phyloP scores from a whole-genome alignment of 345 rosid species.

The Streptanthus diversifolius region DNA sequence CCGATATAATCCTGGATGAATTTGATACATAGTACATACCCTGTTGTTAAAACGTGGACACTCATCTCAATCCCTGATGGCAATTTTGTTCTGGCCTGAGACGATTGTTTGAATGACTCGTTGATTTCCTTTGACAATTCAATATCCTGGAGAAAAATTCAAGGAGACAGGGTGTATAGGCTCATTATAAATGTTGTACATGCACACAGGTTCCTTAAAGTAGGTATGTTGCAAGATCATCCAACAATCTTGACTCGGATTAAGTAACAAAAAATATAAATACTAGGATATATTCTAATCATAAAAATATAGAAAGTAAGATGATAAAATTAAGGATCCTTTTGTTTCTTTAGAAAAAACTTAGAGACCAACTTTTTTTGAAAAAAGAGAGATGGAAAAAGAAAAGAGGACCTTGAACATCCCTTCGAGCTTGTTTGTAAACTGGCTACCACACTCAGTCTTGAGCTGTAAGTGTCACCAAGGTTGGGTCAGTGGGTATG shows the following conservation, averaged over 20 bases:
- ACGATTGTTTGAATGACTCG: slow-evolving; percentile 93
- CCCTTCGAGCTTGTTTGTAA: slow-evolving; percentile 97
- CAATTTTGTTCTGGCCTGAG: slow-evolving; percentile 93
- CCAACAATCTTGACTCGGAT: slow-evolving; percentile 2
- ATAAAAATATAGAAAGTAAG: neutral
- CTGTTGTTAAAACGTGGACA: slow-evolving; percentile 94
- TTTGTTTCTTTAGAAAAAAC: neutral
- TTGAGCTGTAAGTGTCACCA: slow-evolving; percentile 62
- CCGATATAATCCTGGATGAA: neutral
- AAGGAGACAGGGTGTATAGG: slow-evolving; percentile 7
- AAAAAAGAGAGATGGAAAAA: neutral
- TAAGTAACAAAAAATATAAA: neutral
- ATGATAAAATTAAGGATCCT: neutral
- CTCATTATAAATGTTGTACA: neutral
- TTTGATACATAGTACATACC: slow-evolving; percentile 42
- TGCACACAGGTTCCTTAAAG: slow-evolving; percentile 1
- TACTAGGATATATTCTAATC: neutral
- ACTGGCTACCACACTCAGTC: slow-evolving; percentile 98
- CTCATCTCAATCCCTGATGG: slow-evolving; percentile 99
- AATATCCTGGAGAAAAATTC: slow-evolving; percentile 61
- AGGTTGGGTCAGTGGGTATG: slow-evolving; percentile 28
- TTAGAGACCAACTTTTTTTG: slow-evolving; percentile 2
- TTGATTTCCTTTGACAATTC: slow-evolving; percentile 96
- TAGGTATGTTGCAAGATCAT: neutral
- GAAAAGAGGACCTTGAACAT: slow-evolving; percentile 83